These are phyloP conservation scores for Bolboschoenus planiculmis DNA, from an alignment of 176 grass and related monocot species.

Conservation along the genomic window DNA sequence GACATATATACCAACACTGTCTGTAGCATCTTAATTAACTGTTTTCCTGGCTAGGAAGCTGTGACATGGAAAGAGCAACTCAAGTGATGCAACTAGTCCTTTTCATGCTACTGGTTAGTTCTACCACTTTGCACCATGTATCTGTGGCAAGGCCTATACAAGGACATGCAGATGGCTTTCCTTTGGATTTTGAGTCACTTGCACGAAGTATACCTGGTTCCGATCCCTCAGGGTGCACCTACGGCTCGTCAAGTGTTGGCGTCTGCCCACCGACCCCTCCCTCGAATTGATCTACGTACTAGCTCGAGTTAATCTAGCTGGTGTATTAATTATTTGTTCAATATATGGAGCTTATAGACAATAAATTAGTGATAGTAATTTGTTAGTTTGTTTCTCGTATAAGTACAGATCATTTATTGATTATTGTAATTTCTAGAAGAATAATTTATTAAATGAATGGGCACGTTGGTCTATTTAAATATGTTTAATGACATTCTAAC, in stretches of 20 bases:
- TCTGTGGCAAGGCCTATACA: not conserved
- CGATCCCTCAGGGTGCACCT: not conserved
- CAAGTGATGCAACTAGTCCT: constrained; percentile 7
- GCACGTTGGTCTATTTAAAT: not conserved
- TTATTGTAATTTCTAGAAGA: not conserved
- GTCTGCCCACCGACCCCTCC: not conserved
- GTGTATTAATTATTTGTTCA: not conserved
- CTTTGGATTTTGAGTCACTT: not conserved
- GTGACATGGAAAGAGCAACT: not conserved
- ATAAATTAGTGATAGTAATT: not conserved
- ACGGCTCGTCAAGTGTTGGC: too few relatives aligned
- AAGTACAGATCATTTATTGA: not conserved
- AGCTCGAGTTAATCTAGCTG: not conserved
- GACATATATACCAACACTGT: not conserved
- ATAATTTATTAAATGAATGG: not conserved
- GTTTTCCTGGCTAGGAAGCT: not conserved
- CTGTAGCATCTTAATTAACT: not conserved
- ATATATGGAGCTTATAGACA: not conserved
- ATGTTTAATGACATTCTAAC: not conserved
- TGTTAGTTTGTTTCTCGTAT: not conserved
- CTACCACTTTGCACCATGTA: not conserved
- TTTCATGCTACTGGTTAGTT: constrained; percentile 18
- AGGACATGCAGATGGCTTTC: not conserved
- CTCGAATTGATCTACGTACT: not conserved
- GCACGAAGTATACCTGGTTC: not conserved